Base-by-base conservation (phyloP, 1,284 basidiomycete species). In the Fomitopsis pinicola region DNA sequence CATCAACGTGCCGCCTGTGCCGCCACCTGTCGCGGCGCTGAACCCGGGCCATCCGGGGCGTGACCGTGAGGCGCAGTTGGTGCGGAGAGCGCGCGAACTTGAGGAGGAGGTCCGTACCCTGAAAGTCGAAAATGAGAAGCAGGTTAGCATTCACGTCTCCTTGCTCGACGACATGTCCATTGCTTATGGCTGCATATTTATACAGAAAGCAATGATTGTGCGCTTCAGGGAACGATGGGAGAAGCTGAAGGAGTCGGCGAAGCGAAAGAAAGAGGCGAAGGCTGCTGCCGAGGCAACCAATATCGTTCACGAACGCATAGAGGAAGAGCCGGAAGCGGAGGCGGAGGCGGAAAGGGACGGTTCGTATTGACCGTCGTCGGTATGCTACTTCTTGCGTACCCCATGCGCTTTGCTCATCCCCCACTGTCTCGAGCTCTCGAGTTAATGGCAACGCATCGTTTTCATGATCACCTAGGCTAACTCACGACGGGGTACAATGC, bases 161-260 rank as follows among this genome's bases (percentile, higher is more conserved):
- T 46, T 59, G 15, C 2, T 30, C 46, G 50, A 35, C 15, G 22
- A 35, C 15, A 55, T 63, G 33, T 57, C 44, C 53, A 12, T 6
- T 33, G 36, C 42, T 14, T n/a, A 26, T 55, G 63, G 46, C 62
- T 30, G 28, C 48, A 30, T 33, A 15, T 33, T 3, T 33, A 65
- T 75, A 95, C n/a, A 54, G 92, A 89, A 88, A 84, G 80, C 83
- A 15, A 90, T 93, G 81, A 89, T 94, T 64, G 81, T 83, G 17
- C 91, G 91, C 69, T 95, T 93, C 77, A 86, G 89, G 53, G 92
- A 90, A 71, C 81, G 91, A 61, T 95, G 93, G 88, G 91, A 94
- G 68, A 93, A 92, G 72, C 78, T 96, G 64, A 95, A 95, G 72
- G 87, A 91, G 66, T 89, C 88, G 33, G 89, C 92, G 15, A 90